These are phyloP conservation scores for Laguncularia racemosa DNA, from an alignment of 345 rosid genomes.

Conservation along the genomic window DNA sequence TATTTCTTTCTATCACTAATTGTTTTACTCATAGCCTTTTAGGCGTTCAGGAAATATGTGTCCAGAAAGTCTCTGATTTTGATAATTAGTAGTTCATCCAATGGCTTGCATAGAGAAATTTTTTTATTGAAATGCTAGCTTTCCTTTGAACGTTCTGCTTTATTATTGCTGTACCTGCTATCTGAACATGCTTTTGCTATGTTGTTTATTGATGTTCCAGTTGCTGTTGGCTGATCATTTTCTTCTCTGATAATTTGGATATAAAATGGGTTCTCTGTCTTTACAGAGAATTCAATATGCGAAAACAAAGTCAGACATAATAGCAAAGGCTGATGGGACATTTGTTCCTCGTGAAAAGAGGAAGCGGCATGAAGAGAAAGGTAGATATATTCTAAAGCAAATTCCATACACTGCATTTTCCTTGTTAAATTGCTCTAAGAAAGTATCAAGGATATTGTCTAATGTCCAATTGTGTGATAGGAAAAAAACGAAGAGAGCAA, in stretches of 20 bases:
- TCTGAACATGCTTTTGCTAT: background rate
- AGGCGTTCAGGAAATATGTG: too few relatives aligned
- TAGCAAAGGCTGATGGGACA: constrained; percentile 96
- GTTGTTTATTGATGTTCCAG: background rate
- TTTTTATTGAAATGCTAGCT: too few relatives aligned
- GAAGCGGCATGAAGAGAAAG: constrained; percentile 93
- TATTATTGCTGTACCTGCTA: too few relatives aligned
- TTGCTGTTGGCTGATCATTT: background rate
- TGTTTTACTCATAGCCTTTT: too few relatives aligned
- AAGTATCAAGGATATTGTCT: background rate
- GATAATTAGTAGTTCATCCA: too few relatives aligned
- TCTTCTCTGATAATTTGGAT: background rate
- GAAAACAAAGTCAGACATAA: constrained; percentile 82
- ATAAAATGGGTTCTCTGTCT: background rate
- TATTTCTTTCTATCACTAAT: too few relatives aligned
- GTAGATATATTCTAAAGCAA: constrained; percentile 19
- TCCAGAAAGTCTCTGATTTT: too few relatives aligned
- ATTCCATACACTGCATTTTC: background rate
- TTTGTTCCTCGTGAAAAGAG: constrained; percentile 95
- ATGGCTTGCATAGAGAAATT: too few relatives aligned
- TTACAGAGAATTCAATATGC: constrained; percentile 88
- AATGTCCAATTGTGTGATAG: constrained; percentile 22
- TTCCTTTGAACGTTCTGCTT: too few relatives aligned
- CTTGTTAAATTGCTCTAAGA: too few relatives aligned
- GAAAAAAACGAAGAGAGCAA: constrained; percentile 87